phyloP scores from a whole-genome alignment of 345 rosid genomes.

The Populus alba region DNA sequence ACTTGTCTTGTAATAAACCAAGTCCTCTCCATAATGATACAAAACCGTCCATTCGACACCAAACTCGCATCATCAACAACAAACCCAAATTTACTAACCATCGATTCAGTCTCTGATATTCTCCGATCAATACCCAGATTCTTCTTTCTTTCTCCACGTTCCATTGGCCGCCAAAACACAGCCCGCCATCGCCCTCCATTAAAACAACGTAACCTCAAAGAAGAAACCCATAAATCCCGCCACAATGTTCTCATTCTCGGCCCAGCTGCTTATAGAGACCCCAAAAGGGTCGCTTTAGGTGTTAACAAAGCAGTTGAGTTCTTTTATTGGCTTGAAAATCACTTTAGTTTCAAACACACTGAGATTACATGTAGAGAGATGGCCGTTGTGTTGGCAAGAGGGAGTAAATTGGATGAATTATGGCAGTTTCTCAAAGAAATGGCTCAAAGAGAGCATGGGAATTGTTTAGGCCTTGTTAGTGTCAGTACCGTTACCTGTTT shows the following conservation, averaged over 20 bases:
- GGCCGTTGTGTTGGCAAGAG: conserved; percentile 68
- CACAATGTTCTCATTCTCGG: conserved; percentile 49
- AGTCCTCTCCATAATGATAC: conserved; percentile 39
- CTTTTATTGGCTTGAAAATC: conserved; percentile 43
- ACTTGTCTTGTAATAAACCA: conserved; percentile 2
- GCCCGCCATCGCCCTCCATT: conserved; percentile 74
- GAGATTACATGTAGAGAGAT: conserved; percentile 75
- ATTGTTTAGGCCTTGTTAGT: conserved; percentile 31
- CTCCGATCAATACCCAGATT: conserved; percentile 62
- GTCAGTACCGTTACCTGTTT: conserved; percentile 65
- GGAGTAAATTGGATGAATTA: conserved; percentile 44
- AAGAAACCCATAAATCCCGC: conserved; percentile 36
- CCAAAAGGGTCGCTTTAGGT: conserved; percentile 48
- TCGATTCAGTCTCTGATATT: conserved; percentile 48
- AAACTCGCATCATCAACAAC: conserved; percentile 44
- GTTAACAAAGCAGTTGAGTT: conserved; percentile 61
- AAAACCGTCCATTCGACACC: conserved; percentile 59
- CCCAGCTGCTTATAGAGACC: conserved; percentile 75
- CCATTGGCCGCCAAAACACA: conserved; percentile 68
- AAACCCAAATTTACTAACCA: conserved; percentile 25
- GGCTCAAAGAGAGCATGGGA: conserved; percentile 12
- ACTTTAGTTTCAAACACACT: conserved; percentile 46
- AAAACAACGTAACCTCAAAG: conserved; percentile 54
- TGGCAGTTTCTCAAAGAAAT: conserved; percentile 73
- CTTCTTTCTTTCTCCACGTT: conserved; percentile 73